Conservation (phyloP, 495 filamentous ascomycete genomes). For the Podospora comata region DNA sequence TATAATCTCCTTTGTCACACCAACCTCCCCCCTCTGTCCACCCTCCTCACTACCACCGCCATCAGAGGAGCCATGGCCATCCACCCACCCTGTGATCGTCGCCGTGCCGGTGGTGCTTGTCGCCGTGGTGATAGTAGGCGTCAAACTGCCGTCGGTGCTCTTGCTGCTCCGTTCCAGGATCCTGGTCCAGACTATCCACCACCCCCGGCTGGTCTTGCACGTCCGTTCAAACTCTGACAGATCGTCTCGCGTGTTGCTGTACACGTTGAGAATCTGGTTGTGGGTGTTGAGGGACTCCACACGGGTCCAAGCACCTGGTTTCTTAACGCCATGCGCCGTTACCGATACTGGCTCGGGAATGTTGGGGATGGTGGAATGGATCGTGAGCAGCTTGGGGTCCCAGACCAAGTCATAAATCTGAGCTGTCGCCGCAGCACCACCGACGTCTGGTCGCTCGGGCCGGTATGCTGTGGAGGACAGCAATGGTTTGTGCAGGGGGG, state of each 20-base stretch:
- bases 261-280: conserved; percentile 74
- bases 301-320: conserved; percentile 59
- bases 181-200: conserved; percentile 96
- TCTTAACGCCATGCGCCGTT: conserved; percentile 1
- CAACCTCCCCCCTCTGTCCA: not conserved
- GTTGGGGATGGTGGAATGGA: conserved; percentile 84
- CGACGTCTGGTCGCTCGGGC: conserved; percentile 42
- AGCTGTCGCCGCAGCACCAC: conserved; percentile 31
- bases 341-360: conserved; percentile 61
- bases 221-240: conserved; percentile 73
- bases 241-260: conserved; percentile 58
- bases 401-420: conserved; percentile 82
- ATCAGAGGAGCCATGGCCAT: not conserved
- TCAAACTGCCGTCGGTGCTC: not conserved
- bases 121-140: not conserved
- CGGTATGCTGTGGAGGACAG: conserved; percentile 59
- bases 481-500: conserved; percentile 70
- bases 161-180: conserved; percentile 44
- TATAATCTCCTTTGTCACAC: conserved; percentile 65
- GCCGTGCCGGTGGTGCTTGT: not conserved
- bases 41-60: not conserved
- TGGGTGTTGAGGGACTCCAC: conserved; percentile 90
- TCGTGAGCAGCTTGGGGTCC: conserved; percentile 70
- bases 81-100: not conserved
- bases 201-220: conserved; percentile 84